These are phyloP conservation scores for Trametes sanguinea DNA, from an alignment of 768 basidiomycete species.

Conservation along the genomic window DNA sequence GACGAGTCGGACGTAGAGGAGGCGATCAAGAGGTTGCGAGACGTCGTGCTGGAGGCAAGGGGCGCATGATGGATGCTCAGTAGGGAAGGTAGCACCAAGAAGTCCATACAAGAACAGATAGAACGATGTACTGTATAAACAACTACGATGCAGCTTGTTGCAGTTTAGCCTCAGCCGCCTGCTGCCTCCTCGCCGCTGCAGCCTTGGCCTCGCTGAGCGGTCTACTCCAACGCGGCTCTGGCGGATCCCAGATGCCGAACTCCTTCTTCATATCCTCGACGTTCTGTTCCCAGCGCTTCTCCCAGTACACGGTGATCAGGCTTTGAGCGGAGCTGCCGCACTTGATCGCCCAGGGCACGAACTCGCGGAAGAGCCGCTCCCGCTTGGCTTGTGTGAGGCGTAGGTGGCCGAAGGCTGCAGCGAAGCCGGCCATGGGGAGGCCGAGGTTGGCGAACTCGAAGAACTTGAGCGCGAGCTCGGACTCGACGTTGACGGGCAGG, in stretches of 20 bases:
- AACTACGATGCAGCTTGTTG: slow-evolving; percentile 8
- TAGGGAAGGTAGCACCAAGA: background rate
- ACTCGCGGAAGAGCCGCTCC: slow-evolving; percentile 64
- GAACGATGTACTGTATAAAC: slow-evolving; percentile 1
- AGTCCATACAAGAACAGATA: slow-evolving; percentile 3
- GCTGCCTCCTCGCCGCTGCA: slow-evolving; percentile 32
- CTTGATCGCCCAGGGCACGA: slow-evolving; percentile 89
- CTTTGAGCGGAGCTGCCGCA: slow-evolving; percentile 76
- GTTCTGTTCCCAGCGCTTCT: slow-evolving; percentile 86
- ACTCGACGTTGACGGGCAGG: slow-evolving; percentile 86
- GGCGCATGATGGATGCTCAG: slow-evolving; percentile 3
- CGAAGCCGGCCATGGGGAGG: slow-evolving; percentile 83
- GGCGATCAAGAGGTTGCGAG: slow-evolving; percentile 62
- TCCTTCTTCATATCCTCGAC: slow-evolving; percentile 82
- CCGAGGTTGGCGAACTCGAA: slow-evolving; percentile 94
- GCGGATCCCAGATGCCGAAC: slow-evolving; percentile 83
- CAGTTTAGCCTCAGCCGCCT: background rate
- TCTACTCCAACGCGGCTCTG: slow-evolving; percentile 68
- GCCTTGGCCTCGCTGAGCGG: slow-evolving; percentile 63
- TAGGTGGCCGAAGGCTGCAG: slow-evolving; percentile 77
- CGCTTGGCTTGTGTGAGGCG: slow-evolving; percentile 54
- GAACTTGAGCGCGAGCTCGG: slow-evolving; percentile 91
- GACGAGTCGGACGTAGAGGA: slow-evolving; percentile 71
- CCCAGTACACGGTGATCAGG: slow-evolving; percentile 94
- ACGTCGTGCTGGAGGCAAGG: slow-evolving; percentile 31